Evolutionary conservation across 192 early-diverging fungal species (phyloP), one percentile per base, ranked within the genome.

Genomic region (Coemansia sp.): DNA sequence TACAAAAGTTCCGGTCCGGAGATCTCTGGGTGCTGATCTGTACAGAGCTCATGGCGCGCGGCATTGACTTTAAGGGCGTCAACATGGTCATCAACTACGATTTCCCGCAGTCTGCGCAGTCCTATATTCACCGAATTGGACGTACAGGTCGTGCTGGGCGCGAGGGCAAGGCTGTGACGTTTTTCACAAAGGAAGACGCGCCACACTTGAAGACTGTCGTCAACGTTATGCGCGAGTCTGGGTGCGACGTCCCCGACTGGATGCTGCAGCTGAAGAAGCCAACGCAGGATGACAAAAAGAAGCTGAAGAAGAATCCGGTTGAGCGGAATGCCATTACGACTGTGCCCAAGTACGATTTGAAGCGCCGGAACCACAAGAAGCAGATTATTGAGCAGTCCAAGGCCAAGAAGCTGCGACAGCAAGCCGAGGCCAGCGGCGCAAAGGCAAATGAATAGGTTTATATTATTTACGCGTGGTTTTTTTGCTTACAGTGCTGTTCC

Each of bases 41-140:
- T 32, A 98, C 97, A 2, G 95, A 99, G 61, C 73, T 99, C 42
- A 94, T 98, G 91, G 90, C 94, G 7, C 90, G 97, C 71, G 97
- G 97, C 85, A 90, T 99, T 67, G 95, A 99, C 83, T 97, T 99
- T 76, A 95, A 97, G 72, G 94, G 93, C 17, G 95, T 99, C 22
- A 92, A 95, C 53, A 62, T 93, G 57, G 97, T 99, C 27, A 91
- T 99, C 82, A 99, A 99, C 70, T 99, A 96, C 61, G 97, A 99
- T 70, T 95, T 98, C 67, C 95, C 97, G 43, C 91, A 94, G 75
- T 88, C 88, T 6, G 86, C 92, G 2, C 88, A 88, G 60, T 90
- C 89, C 24, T 99, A 99, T 72, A 95, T 97, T 67, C 97, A 99
- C 80, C 75, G 97, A 60, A 95, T 98, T 69, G 97, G 95, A 48